Evolutionary conservation across 2,329 filamentous ascomycete genomes (phyloP).

Genomic region (Seiridium unicorne): DNA sequence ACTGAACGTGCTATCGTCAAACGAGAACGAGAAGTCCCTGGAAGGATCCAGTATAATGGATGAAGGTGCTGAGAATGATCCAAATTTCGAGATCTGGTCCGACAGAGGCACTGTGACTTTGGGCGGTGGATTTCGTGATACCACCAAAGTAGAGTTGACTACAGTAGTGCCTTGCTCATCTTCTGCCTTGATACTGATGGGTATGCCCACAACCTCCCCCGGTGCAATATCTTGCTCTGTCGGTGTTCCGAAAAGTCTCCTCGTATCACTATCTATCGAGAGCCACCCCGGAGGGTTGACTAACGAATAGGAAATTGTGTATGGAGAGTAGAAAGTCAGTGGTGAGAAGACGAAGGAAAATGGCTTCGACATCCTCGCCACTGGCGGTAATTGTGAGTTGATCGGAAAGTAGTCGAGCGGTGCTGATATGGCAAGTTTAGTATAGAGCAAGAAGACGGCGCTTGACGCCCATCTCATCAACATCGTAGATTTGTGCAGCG

Average conservation of each 20-base stretch:
- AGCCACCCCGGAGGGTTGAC: conserved; percentile 69
- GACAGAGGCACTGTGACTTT: conserved; percentile 53
- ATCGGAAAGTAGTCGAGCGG: conserved; percentile 65
- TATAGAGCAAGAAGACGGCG: conserved; percentile 22
- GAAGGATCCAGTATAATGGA: conserved; percentile 57
- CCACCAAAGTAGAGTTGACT: conserved; percentile 68
- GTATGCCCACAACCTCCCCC: conserved; percentile 55
- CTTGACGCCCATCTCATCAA: conserved; percentile 21
- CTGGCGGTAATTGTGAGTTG: conserved; percentile 80
- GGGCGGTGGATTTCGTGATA: conserved; percentile 59
- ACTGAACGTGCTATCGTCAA: conserved; percentile 63
- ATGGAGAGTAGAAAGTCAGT: conserved; percentile 68
- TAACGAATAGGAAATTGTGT: conserved; percentile 65
- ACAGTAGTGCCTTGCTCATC: conserved; percentile 63
- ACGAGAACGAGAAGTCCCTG: conserved; percentile 50
- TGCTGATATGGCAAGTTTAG: conserved; percentile 29
- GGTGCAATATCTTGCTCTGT: conserved; percentile 43
- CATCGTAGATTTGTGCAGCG: not conserved
- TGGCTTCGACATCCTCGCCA: conserved; percentile 65
- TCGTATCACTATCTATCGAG: conserved; percentile 61
- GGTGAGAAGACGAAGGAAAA: conserved; percentile 72
- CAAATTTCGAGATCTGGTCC: conserved; percentile 56
- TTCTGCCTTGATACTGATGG: conserved; percentile 67
- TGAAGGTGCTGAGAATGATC: conserved; percentile 58
- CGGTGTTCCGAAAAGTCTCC: conserved; percentile 72